These are phyloP conservation scores for Penicillium pancosmium DNA, from an alignment of 495 filamentous ascomycete species.

Conservation along the genomic window DNA sequence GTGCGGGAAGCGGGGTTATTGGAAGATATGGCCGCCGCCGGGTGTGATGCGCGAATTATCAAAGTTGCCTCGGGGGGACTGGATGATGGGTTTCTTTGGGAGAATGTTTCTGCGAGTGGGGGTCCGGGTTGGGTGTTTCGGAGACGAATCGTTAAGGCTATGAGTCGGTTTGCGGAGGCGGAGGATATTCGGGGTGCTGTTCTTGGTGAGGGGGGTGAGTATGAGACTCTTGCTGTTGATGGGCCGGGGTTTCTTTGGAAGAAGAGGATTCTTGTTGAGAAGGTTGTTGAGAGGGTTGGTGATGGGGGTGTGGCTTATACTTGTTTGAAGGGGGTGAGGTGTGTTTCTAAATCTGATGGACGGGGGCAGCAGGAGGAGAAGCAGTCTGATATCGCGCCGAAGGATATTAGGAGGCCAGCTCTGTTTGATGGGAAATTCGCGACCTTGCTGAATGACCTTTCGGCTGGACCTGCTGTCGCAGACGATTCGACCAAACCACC, in stretches of 20 bases:
- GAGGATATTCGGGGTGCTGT: conserved; percentile 63
- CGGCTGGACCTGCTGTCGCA: not conserved
- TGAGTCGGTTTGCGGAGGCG: conserved; percentile 66
- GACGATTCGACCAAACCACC: not conserved
- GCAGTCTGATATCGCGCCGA: conserved; percentile 36
- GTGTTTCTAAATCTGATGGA: conserved; percentile 51
- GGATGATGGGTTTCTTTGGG: conserved; percentile 81
- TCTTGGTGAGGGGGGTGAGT: conserved; percentile 90
- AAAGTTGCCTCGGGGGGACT: conserved; percentile 93
- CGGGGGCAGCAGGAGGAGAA: conserved; percentile 13
- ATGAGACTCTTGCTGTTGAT: conserved; percentile 87
- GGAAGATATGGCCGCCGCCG: conserved; percentile 75
- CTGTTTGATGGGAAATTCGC: conserved; percentile 51
- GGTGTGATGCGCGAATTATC: conserved; percentile 83
- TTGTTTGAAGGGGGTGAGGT: conserved; percentile 57
- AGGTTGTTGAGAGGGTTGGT: conserved; percentile 57
- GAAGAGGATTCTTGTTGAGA: conserved; percentile 65
- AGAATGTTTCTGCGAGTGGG: conserved; percentile 59
- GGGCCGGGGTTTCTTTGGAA: conserved; percentile 75
- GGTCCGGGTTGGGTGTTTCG: conserved; percentile 46
- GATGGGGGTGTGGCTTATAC: conserved; percentile 74
- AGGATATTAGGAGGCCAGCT: conserved; percentile 41
- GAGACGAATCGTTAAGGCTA: conserved; percentile 58
- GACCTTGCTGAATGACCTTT: conserved; percentile 30
- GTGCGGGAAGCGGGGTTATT: conserved; percentile 57